phyloP scores from a whole-genome alignment of 441 rosid species.

The Croton setiger region DNA sequence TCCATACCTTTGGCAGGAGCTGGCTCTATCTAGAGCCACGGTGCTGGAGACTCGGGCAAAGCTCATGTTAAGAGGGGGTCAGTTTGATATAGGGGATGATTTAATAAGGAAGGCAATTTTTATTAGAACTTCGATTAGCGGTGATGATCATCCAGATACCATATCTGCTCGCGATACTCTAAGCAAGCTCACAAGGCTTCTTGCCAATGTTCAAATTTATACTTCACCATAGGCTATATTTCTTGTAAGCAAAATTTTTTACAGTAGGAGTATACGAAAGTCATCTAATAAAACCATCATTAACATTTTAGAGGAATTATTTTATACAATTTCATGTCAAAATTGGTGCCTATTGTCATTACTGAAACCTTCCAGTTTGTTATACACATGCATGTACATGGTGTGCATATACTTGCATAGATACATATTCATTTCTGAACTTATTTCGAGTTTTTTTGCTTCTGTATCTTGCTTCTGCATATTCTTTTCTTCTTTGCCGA shows the following conservation, averaged over 20 bases:
- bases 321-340: slow-evolving; percentile 4
- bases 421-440: background rate
- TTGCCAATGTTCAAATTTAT: slow-evolving; percentile 61
- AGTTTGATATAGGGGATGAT: slow-evolving; percentile 79
- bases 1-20: slow-evolving; percentile 90
- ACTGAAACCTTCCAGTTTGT: background rate
- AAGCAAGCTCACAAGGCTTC: slow-evolving; percentile 75
- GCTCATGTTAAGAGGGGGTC: slow-evolving; percentile 82
- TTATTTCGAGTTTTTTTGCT: slow-evolving; percentile 3
- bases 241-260: slow-evolving; percentile 29
- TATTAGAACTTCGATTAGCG: slow-evolving; percentile 79
- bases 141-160: slow-evolving; percentile 84
- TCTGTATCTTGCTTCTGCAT: background rate
- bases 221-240: slow-evolving; percentile 46
- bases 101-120: slow-evolving; percentile 81
- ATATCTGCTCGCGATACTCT: slow-evolving; percentile 76
- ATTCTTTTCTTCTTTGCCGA: background rate
- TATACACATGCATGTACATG: background rate
- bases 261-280: slow-evolving; percentile 35
- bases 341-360: slow-evolving; percentile 12
- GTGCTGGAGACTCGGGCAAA: slow-evolving; percentile 92
- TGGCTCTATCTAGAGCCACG: slow-evolving; percentile 76
- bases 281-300: slow-evolving; percentile 35
- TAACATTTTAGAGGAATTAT: slow-evolving; percentile 29
- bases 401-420: background rate